Percentiles rank a stretch among this genome's conserved stretches.
phyloP scores from a whole-genome alignment of 495 filamentous ascomycete genomes.

The Beverwykella pulmonaria region DNA sequence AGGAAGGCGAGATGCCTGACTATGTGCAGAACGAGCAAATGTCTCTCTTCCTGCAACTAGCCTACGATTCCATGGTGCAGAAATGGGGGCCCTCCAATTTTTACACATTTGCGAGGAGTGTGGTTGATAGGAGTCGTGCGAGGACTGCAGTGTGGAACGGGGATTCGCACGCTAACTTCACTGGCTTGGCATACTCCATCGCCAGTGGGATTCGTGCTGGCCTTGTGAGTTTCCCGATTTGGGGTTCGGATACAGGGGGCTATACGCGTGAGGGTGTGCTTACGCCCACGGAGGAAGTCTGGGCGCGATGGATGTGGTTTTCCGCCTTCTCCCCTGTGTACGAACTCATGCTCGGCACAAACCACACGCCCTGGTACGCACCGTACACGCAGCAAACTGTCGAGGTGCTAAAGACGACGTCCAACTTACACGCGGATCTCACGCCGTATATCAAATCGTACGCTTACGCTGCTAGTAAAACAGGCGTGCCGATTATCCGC shows the following conservation, averaged over 20 bases:
- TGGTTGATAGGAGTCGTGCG: constrained; percentile 39
- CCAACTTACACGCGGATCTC: constrained; percentile 40
- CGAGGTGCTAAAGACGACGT: constrained; percentile 38
- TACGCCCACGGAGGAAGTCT: constrained; percentile 42
- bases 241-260: constrained; percentile 44
- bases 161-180: constrained; percentile 40
- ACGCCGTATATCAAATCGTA: constrained; percentile 43
- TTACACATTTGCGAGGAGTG: constrained; percentile 42
- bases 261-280: constrained; percentile 35
- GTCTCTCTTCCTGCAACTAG: constrained; percentile 40
- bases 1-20: constrained; percentile 46
- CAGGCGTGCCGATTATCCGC: constrained; percentile 42
- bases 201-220: constrained; percentile 42
- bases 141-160: constrained; percentile 43
- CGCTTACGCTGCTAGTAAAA: constrained; percentile 39
- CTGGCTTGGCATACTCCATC: constrained; percentile 41
- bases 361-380: constrained; percentile 45
- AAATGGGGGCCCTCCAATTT: constrained; percentile 41
- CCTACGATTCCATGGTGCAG: constrained; percentile 40
- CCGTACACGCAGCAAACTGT: constrained; percentile 39
- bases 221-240: constrained; percentile 39
- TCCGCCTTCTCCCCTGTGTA: constrained; percentile 42
- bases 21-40: constrained; percentile 44
- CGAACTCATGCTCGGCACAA: constrained; percentile 46
- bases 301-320: constrained; percentile 47